A percentile compares a stretch with the other conserved stretches of the same genome.
These are phyloP conservation scores for Nematocida ironsii DNA, from an alignment of 371 early-diverging fungal genomes.

Conservation along the genomic window DNA sequence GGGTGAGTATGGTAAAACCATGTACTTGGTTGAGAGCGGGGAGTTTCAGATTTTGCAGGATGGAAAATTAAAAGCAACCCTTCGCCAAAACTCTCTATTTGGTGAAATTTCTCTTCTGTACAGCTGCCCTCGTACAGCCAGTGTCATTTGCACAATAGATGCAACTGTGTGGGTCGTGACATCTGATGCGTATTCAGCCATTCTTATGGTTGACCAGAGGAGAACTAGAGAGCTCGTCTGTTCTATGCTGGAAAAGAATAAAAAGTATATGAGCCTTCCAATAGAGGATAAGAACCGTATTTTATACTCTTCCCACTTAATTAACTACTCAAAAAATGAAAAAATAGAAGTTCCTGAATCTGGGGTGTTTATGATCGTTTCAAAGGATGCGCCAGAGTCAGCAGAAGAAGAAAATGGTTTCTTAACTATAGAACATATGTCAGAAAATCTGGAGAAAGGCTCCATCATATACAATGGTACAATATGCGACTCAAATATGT, in stretches of 20 bases:
- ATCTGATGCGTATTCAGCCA: slow-evolving; percentile 61
- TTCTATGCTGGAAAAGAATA: slow-evolving; percentile 40
- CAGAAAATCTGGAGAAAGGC: not conserved
- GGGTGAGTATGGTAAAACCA: slow-evolving; percentile 89
- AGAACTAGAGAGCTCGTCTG: slow-evolving; percentile 51
- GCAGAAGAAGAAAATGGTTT: not conserved
- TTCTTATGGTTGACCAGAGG: slow-evolving; percentile 60
- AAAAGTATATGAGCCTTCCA: slow-evolving; percentile 31
- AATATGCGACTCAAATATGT: not conserved
- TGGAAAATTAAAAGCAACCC: slow-evolving; percentile 65
- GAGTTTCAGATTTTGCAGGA: slow-evolving; percentile 81
- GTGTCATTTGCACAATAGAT: slow-evolving; percentile 77
- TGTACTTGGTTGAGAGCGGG: slow-evolving; percentile 90
- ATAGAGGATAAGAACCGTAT: slow-evolving; percentile 47
- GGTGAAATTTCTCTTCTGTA: slow-evolving; percentile 92
- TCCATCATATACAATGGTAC: not conserved
- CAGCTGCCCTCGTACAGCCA: slow-evolving; percentile 84
- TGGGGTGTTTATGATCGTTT: slow-evolving; percentile 44
- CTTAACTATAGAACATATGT: too few relatives aligned
- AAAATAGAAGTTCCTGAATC: slow-evolving; percentile 20
- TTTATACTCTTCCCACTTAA: slow-evolving; percentile 25
- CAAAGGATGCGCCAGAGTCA: not conserved
- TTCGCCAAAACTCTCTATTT: slow-evolving; percentile 72
- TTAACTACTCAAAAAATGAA: slow-evolving; percentile 37
- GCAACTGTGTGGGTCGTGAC: slow-evolving; percentile 79